Percentiles rank a stretch among this genome's conserved stretches.
Evolutionary conservation across 139 green algal genomes (phyloP).

Genomic region (Micromonas commoda): DNA sequence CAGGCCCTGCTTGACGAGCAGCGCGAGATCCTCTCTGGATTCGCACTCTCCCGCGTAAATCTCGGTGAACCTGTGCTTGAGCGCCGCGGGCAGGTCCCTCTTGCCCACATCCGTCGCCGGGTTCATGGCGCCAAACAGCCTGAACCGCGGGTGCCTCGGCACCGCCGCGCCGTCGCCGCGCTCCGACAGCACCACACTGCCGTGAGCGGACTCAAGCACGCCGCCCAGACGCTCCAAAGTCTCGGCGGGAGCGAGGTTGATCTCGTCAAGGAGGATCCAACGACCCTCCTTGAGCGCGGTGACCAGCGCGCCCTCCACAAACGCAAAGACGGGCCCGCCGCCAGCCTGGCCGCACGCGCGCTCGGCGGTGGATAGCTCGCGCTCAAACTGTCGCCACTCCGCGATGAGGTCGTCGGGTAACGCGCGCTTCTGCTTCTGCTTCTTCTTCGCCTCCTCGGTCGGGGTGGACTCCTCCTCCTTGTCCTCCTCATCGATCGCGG

Average conservation of each 20-base stretch:
- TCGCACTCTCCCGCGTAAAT: conserved; percentile 81
- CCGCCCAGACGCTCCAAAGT: conserved; percentile 56
- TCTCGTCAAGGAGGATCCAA: conserved; percentile 97
- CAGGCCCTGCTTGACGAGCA: conserved; percentile 73
- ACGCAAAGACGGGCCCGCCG: conserved; percentile 43
- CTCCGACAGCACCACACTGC: conserved; percentile 69
- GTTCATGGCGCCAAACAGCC: conserved; percentile 96
- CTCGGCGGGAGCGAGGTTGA: conserved; percentile 51
- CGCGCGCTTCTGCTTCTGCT: background rate
- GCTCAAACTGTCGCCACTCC: conserved; percentile 9
- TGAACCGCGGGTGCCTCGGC: conserved; percentile 76
- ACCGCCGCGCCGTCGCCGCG: conserved; percentile 67
- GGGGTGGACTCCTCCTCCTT: background rate
- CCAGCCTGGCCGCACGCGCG: background rate
- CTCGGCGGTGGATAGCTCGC: conserved; percentile 11
- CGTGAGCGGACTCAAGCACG: conserved; percentile 67
- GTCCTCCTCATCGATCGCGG: background rate
- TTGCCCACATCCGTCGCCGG: conserved; percentile 93
- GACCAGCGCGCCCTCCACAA: conserved; percentile 79
- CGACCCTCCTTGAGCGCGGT: conserved; percentile 76
- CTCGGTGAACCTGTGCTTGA: conserved; percentile 91
- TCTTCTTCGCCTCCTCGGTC: background rate
- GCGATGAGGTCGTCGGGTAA: conserved; percentile 8
- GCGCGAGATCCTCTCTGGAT: conserved; percentile 64
- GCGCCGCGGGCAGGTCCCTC: conserved; percentile 72